Evolutionary conservation across 2,329 filamentous ascomycete genomes (phyloP), one percentile per base, ranked within the genome.

Genomic region (Ambrosiella beaveri): DNA sequence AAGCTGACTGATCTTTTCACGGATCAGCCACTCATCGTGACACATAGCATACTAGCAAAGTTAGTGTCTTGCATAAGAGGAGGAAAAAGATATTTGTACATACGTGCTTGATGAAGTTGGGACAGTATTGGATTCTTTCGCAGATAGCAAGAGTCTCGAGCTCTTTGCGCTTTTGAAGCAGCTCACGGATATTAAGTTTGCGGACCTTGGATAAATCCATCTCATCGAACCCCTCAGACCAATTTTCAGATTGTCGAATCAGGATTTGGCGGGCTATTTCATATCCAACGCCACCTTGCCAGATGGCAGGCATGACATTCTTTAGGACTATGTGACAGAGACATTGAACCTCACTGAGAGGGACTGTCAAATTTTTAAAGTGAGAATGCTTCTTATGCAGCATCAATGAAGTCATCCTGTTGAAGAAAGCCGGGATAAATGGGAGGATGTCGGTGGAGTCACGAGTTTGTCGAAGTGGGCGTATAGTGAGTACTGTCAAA

Each of bases 1-100:
- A 60, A 98, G 76, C 61, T 90, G 83, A 12, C 83, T 80, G 64
- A 98, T 96, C 65, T 94, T 90, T 68, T 95, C 89, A 68, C 93
- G 88, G 68, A 98, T 88, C 52, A 95, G 78, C 89, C 91, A 97
- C 70, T 96, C 87, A 66, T 96, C 88, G 66, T 98, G 89, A 66
- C 90, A 87, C 86, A 95, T 94, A 62, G 89, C 86, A 67, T 93
- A 96, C 85, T 91, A 57, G 3, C 47, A 60, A 6, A 44, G 57
- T 50, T 55, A 49, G 17, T 7, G 8, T 57, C 27, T 36, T 37
- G 11, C 38, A 17, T 44, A 41, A 52, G n/a, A 15, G 12, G 38
- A 40, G 44, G 7, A 15, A 17, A 17, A 12, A 41, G 40, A n/a
- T 41, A 41, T 8, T 47, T 13, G n/a, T 17, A 78, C 85, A 76